A percentile compares a stretch with the other conserved stretches of the same genome.
These are phyloP conservation scores for Filobasidium floriforme DNA, from an alignment of 768 basidiomycete genomes.

Conservation along the genomic window DNA sequence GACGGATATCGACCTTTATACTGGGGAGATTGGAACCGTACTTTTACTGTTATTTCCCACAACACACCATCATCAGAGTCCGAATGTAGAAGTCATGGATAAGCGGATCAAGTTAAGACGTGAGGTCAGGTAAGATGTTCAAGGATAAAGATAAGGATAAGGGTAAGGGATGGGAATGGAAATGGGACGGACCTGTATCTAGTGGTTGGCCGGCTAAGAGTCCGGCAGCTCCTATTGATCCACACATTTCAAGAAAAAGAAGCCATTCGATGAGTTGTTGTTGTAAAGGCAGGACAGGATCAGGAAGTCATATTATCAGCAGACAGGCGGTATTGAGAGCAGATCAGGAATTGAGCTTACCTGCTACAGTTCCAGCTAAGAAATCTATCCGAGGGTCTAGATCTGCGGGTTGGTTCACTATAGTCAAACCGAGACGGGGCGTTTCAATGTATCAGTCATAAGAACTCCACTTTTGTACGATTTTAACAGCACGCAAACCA, in stretches of 20 bases:
- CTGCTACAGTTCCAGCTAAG: slow-evolving; percentile 65
- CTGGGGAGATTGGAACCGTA: slow-evolving; percentile 43
- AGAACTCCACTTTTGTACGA: no score
- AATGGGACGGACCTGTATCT: slow-evolving; percentile 55
- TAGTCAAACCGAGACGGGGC: background rate
- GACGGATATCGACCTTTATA: slow-evolving; percentile 37
- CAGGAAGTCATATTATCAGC: no score
- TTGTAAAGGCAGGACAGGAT: no score
- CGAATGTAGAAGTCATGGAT: background rate
- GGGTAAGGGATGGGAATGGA: background rate
- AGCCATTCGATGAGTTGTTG: no score
- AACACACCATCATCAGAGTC: background rate
- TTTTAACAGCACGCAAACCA: no score
- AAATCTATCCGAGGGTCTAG: slow-evolving; percentile 54
- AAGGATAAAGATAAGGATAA: background rate
- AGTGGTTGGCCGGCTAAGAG: slow-evolving; percentile 69
- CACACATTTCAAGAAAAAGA: no score
- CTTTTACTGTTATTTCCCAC: slow-evolving; percentile 31
- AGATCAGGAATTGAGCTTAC: no score
- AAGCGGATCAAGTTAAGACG: no score
- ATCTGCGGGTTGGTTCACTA: slow-evolving; percentile 3
- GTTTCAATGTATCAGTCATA: background rate
- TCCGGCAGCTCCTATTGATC: slow-evolving; percentile 53
- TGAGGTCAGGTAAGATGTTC: background rate
- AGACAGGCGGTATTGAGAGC: no score